phyloP scores from a whole-genome alignment of 2,329 filamentous ascomycete genomes.

The Tolypocladium tropicale region DNA sequence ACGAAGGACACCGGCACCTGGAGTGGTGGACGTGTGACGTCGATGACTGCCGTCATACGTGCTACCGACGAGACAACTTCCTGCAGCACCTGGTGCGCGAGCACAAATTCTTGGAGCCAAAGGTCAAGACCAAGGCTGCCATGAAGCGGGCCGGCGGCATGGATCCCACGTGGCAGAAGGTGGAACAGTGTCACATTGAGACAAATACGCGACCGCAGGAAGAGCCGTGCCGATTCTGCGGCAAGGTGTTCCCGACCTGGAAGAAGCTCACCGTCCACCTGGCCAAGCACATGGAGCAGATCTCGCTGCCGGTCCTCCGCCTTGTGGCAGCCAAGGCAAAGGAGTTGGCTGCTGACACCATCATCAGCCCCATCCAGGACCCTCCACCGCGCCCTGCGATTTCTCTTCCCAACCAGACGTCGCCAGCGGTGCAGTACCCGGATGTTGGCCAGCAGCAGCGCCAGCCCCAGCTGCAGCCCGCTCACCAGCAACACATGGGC shows the following conservation, averaged over 20 bases:
- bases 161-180: constrained; percentile 64
- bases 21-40: constrained; percentile 87
- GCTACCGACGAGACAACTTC: constrained; percentile 86
- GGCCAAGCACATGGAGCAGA: constrained; percentile 89
- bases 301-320: constrained; percentile 69
- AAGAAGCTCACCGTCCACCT: constrained; percentile 92
- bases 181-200: constrained; percentile 67
- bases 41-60: constrained; percentile 69
- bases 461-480: constrained; percentile 8
- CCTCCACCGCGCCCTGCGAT: constrained; percentile 29
- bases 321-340: constrained; percentile 38
- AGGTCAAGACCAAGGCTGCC: constrained; percentile 62
- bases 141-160: constrained; percentile 46
- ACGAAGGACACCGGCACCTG: constrained; percentile 78
- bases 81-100: constrained; percentile 85
- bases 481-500: constrained; percentile 2
- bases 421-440: constrained; percentile 10
- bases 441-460: constrained; percentile 7
- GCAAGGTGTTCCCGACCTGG: constrained; percentile 70
- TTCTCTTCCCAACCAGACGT: constrained; percentile 13
- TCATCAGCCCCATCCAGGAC: constrained; percentile 58
- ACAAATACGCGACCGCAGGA: constrained; percentile 56
- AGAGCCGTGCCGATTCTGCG: constrained; percentile 82
- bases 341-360: constrained; percentile 47
- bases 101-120: constrained; percentile 78